phyloP scores from a whole-genome alignment of 306 rosid species.

The Mucuna pruriens region DNA sequence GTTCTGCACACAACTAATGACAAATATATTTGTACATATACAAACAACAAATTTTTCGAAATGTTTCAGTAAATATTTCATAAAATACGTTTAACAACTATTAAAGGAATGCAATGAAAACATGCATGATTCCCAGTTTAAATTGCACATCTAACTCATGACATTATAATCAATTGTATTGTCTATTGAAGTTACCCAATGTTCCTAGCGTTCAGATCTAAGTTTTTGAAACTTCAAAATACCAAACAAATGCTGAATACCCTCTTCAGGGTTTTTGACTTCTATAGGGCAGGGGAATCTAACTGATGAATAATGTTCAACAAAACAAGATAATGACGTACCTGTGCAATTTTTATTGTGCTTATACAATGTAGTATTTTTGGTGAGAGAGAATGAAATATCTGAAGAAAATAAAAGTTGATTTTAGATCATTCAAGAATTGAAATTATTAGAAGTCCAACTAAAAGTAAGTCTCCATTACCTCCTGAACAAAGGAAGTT shows the following conservation, averaged over 20 bases:
- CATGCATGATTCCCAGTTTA: background rate
- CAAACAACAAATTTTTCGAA: background rate
- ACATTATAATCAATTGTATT: background rate
- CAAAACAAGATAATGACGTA: slow-evolving; percentile 42
- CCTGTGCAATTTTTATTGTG: slow-evolving; percentile 93
- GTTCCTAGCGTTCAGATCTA: background rate
- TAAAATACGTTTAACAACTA: background rate
- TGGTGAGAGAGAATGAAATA: slow-evolving; percentile 66
- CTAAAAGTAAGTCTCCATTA: slow-evolving; percentile 41
- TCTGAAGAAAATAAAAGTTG: slow-evolving; percentile 50
- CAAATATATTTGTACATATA: no score
- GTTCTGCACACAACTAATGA: no score
- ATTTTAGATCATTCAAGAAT: slow-evolving; percentile 35
- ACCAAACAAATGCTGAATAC: slow-evolving; percentile 11
- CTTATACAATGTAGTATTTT: slow-evolving; percentile 69
- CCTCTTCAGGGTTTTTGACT: background rate
- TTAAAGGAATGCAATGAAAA: no score
- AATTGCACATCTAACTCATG: slow-evolving; percentile 2
- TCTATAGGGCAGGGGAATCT: background rate
- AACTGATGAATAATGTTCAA: slow-evolving; percentile 29
- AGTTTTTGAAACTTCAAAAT: background rate
- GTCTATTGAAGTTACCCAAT: background rate
- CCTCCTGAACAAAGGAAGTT: slow-evolving; percentile 72
- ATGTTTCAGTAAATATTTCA: background rate
- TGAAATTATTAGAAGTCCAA: slow-evolving; percentile 25